Evolutionary conservation across 2,329 filamentous ascomycete species (phyloP), one percentile per base, ranked within the genome.

Genomic region (Trichoderma atrobrunneum): DNA sequence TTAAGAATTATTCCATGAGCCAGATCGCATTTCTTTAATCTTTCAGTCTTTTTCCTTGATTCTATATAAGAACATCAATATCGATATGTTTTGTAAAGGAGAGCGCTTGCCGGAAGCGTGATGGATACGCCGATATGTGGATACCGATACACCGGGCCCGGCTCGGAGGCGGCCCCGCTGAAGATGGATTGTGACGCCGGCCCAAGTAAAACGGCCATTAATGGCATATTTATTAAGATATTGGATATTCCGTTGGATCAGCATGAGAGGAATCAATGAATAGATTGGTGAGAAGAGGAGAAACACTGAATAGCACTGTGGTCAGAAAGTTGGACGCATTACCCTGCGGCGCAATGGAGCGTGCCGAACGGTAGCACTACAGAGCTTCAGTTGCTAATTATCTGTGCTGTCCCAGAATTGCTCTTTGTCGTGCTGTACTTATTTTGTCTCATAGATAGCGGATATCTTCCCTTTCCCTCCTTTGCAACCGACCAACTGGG

Each of bases 61-160:
- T 2, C 39, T 0, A 43, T 18, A n/a, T 43, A n/a, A 2, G 16
- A 18, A 8, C 1, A 4, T 4, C 7, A 4, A 43, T 10, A 24
- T 14, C 24, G 3, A 24, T 54, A 14, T 11, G 11, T 3, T 5
- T 3, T 54, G 11, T 54, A 3, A 54, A 24, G 1, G 11, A 54
- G 51, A 67, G 14, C 1, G 3, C 2, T 8, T 56, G 12, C 48
- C 48, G 48, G 28, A 66, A 16, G 21, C n/a, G 26, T 3, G 24
- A 59, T 18, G 56, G 28, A 48, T 56, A 69, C 36, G 56, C 65
- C 65, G 65, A 48, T 14, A 18, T 32, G 65, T 69, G 65, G 65
- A 57, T 69, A 60, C 65, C 34, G 7, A 32, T n/a, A 24, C 26
- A n/a, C 34, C 54, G 26, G 60, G 16, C 24, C 28, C 34, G 65